Evolutionary conservation across 2,329 filamentous ascomycete species (phyloP).

Genomic region (Dendrostoma leiphaemia): DNA sequence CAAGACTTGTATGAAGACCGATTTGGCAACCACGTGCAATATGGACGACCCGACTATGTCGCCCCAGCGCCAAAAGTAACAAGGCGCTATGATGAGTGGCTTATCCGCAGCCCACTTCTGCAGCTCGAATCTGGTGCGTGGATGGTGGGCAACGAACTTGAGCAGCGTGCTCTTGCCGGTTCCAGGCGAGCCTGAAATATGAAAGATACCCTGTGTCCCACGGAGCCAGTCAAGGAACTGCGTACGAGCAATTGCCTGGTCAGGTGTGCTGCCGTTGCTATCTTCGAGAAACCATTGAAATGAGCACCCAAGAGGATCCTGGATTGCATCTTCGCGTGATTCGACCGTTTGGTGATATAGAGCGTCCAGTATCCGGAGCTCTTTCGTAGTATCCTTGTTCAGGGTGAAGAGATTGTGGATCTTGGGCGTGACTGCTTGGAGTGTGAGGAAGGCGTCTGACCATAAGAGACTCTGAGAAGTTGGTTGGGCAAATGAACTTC

Average conservation of each 20-base stretch:
- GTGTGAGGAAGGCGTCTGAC: neutral
- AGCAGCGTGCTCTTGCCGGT: conserved; percentile 18
- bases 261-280: neutral
- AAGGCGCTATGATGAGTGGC: conserved; percentile 9
- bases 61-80: conserved; percentile 15
- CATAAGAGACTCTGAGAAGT: neutral
- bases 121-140: neutral
- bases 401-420: neutral
- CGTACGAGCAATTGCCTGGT: neutral
- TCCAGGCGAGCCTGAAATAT: conserved; percentile 18
- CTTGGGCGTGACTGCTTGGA: too few species aligned
- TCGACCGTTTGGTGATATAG: conserved; percentile 17
- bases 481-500: too few species aligned
- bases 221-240: too few species aligned
- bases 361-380: neutral
- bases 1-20: neutral
- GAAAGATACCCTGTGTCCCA: neutral
- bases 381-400: neutral
- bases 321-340: conserved; percentile 19
- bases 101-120: conserved; percentile 7
- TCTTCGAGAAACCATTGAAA: conserved; percentile 23
- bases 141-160: conserved; percentile 14
- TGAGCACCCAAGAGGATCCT: conserved; percentile 19
- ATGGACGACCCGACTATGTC: neutral
- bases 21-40: neutral